Base-by-base conservation (phyloP, 2,329 filamentous ascomycete species). In the Neofusicoccum laricinum region DNA sequence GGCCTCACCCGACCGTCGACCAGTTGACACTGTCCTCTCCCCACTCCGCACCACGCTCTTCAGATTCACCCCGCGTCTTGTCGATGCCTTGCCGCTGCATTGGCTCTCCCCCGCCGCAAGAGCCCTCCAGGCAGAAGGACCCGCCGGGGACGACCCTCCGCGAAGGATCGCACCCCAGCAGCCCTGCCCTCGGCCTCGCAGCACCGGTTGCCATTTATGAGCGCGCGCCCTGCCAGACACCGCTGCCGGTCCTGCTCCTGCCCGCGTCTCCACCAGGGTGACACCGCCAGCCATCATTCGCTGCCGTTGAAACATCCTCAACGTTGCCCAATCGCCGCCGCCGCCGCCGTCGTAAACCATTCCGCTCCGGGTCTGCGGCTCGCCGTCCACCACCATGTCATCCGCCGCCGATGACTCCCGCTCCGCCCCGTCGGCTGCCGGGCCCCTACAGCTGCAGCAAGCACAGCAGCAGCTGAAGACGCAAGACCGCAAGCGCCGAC, bases 21-120 rank as follows among this genome's bases (percentile, higher is more conserved):
- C 38, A 43, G 17, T 12, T n/a, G 12, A 41, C 45, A 43, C 6
- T 43, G 51, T 40, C 36, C 53, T 59, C 55, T 59, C 55, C 21
- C 55, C 55, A 59, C 55, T 30, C 55, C 30, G 40, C 55, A 59
- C 55, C 55, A 59, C 55, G 17, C 30, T 58, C 55, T n/a, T 15
- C 15, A 34, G 30, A 41, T 43, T 43, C 36, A 30, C 55, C 46
- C 40, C 55, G 55, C 55, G 40, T 19, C 41, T 19, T 7, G n/a
- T 46, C 25, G 21, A 17, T 21, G 21, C 36, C 40, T 43, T 34
- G 19, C n/a, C 15, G 25, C 50, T 12, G 14, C 32, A 21, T 19
- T 53, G 50, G 32, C 32, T 30, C 17, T 2, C 50, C 32, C 34
- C 50, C 34, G n/a, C 34, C 17, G 10, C 21, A 40, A 34, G n/a